Base-by-base conservation (phyloP, 106 monocot genomes). In the Acanthochlamys bracteata region DNA sequence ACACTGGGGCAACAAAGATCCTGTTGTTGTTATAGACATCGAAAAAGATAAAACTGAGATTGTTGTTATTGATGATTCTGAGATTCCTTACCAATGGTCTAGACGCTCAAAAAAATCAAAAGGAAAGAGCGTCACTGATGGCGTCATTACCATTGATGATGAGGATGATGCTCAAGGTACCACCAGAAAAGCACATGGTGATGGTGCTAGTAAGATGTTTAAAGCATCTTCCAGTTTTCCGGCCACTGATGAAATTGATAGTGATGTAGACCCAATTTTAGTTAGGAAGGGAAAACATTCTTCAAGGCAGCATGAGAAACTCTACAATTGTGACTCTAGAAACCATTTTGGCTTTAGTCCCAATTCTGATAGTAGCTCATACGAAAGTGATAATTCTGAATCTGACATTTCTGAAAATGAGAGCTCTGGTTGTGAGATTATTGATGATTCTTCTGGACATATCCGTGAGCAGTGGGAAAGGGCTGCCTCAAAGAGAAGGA, bases 391-490 rank as follows among this genome's bases (percentile, higher is more conserved):
- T 74, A 54, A 25, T 21, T 61, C 39, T 57, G 71, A 70, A 60
- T 53, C 53, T 11, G 65, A 52, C 9, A 46, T 21, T 47, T 82
- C 69, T 56, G 79, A 83, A 1, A 63, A 60, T 72, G 78, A 80
- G 41, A 72, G 54, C 45, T 84, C 87, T 64, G 96, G 88, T 70
- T 98, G 96, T 85, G 88, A 91, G 76, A 83, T 96, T 62, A 66
- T 91, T 4, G 83, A 83, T 60, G 90, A 83, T 57, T 43, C 59
- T 59, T 85, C 82, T 62, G 86, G 80, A 66, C 53, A 62, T 43
- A 76, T 90, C 55, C 90, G 94, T 57, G 69, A 85, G 61, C 79
- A 82, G 41, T 96, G 96, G 96, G 91, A 96, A 73, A 84, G 66
- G 59, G 96, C 90, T 71, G 80, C 84, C 25, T 72, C 24, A 0